Conservation (phyloP, 2,329 filamentous ascomycete species). For the Alternaria sp. region DNA sequence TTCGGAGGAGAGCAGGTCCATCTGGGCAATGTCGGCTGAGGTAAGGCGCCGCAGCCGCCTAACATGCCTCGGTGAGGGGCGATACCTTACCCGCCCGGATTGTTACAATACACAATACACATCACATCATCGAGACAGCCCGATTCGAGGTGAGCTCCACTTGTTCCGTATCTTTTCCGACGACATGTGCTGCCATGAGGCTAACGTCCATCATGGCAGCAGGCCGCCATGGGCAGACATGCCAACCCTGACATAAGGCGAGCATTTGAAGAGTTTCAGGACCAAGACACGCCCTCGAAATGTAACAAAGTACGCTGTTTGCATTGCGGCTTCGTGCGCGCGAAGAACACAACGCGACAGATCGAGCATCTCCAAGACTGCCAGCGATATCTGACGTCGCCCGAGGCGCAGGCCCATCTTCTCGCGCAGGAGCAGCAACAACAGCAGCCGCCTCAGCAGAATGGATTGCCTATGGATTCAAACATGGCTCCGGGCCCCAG, state of each 20-base stretch:
- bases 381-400: constrained; percentile 52
- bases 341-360: constrained; percentile 59
- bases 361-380: constrained; percentile 58
- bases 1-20: neutral
- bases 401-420: constrained; percentile 51
- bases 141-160: constrained; percentile 20
- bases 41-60: constrained; percentile 5
- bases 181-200: constrained; percentile 5
- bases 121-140: constrained; percentile 10
- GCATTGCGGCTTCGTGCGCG: constrained; percentile 57
- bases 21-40: constrained; percentile 3
- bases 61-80: neutral
- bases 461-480: constrained; percentile 21
- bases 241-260: constrained; percentile 52
- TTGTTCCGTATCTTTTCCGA: constrained; percentile 6
- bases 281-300: constrained; percentile 51
- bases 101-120: constrained; percentile 14
- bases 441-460: constrained; percentile 20
- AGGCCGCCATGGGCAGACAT: constrained; percentile 39
- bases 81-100: constrained; percentile 11
- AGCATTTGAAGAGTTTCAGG: constrained; percentile 49
- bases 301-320: constrained; percentile 58
- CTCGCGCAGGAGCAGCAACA: constrained; percentile 19
- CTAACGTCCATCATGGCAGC: constrained; percentile 17
- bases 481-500: constrained; percentile 27